Evolutionary conservation across 2,329 filamentous ascomycete species (phyloP).

Genomic region (Colletotrichum nymphaeae): DNA sequence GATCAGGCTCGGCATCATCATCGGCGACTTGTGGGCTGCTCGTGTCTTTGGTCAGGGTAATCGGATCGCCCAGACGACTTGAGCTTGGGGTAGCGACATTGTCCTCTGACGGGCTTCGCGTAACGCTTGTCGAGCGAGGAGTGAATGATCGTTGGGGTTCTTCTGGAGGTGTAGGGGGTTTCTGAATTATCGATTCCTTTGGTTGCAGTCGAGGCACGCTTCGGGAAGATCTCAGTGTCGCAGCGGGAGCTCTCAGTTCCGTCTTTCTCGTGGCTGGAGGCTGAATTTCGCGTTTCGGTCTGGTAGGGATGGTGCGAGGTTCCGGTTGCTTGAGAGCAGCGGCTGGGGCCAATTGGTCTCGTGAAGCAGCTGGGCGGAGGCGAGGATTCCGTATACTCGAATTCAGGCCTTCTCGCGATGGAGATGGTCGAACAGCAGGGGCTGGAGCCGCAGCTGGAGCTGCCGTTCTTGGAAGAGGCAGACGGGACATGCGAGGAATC

Average conservation of each 20-base stretch:
- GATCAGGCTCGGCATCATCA: constrained; percentile 33
- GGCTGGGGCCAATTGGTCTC: constrained; percentile 38
- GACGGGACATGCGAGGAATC: constrained; percentile 52
- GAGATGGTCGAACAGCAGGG: constrained; percentile 42
- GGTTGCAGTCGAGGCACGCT: constrained; percentile 25
- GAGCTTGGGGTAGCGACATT: constrained; percentile 7
- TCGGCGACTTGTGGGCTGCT: constrained; percentile 10
- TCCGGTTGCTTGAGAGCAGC: constrained; percentile 27
- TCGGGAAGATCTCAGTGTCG: constrained; percentile 3
- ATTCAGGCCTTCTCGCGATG: constrained; percentile 44
- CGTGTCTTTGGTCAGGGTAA: constrained; percentile 9
- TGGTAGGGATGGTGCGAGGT: constrained; percentile 9
- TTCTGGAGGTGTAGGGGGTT: constrained; percentile 27
- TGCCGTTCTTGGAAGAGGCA: constrained; percentile 48
- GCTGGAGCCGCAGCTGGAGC: constrained; percentile 36
- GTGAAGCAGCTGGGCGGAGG: constrained; percentile 50
- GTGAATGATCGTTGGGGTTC: constrained; percentile 40
- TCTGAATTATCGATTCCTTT: constrained; percentile 29
- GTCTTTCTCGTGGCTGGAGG: constrained; percentile 34
- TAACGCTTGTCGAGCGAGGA: constrained; percentile 43
- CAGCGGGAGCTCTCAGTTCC: background rate
- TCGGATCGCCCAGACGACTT: constrained; percentile 18
- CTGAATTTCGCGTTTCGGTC: constrained; percentile 33
- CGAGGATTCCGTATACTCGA: constrained; percentile 40
- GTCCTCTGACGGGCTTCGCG: constrained; percentile 44